Evolutionary conservation across 768 basidiomycete species (phyloP).

Genomic region (Mycena crocata): DNA sequence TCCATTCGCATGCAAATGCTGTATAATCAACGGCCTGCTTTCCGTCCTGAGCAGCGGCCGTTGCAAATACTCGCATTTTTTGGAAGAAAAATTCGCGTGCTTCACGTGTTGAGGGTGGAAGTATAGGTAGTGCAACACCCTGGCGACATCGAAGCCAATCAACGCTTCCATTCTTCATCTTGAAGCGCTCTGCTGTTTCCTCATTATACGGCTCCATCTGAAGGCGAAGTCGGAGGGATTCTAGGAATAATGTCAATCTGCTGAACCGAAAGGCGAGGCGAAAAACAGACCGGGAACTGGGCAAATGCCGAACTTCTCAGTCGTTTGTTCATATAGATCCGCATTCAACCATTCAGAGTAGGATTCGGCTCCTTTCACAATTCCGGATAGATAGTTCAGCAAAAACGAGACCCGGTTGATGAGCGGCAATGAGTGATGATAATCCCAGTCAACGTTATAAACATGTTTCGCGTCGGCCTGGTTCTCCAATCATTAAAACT

Average conservation of each 20-base stretch:
- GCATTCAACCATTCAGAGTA: conserved; percentile 1
- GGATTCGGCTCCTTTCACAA: not conserved
- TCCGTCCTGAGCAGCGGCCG: not conserved
- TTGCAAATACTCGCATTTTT: not conserved
- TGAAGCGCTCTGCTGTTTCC: not conserved
- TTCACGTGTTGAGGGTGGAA: conserved; percentile 7
- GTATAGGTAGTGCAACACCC: conserved; percentile 10
- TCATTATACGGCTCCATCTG: conserved; percentile 9
- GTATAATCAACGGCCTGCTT: not conserved
- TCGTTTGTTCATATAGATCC: conserved; percentile 8
- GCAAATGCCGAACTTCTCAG: conserved; percentile 3
- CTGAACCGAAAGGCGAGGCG: too few relatives aligned
- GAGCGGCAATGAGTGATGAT: conserved; percentile 28
- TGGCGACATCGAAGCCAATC: conserved; percentile 20
- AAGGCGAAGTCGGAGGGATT: conserved; percentile 1
- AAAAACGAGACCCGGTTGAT: too few relatives aligned
- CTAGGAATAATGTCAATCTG: not conserved
- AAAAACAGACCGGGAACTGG: not conserved
- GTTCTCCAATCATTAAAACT: not conserved
- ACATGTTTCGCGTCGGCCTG: conserved; percentile 35
- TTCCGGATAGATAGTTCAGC: conserved; percentile 17
- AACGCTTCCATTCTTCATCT: not conserved
- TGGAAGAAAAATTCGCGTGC: conserved; percentile 8
- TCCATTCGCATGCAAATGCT: conserved; percentile 16
- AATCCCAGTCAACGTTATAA: conserved; percentile 22